Evolutionary conservation across 2,329 filamentous ascomycete genomes (phyloP).

Genomic region (Aspergillus thermomutatus): DNA sequence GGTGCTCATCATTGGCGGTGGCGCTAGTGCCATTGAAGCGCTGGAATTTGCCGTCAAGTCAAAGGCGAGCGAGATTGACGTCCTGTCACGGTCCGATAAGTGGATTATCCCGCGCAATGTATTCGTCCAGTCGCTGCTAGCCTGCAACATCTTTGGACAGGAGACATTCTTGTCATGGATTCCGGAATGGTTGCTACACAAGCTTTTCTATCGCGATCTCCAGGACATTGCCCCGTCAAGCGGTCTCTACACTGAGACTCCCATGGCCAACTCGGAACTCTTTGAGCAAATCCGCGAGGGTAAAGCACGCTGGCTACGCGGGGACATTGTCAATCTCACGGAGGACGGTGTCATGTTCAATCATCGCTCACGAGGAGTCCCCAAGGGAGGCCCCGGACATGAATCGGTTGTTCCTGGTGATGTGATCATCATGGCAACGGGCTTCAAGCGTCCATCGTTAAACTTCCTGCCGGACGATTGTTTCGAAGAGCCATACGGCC

Average conservation of each 20-base stretch:
- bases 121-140: slow-evolving; percentile 68
- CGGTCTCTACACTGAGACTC: slow-evolving; percentile 78
- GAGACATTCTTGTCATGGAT: slow-evolving; percentile 75
- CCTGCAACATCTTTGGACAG: slow-evolving; percentile 74
- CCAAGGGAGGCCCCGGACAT: slow-evolving; percentile 69
- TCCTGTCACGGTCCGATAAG: slow-evolving; percentile 75
- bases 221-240: slow-evolving; percentile 66
- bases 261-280: slow-evolving; percentile 82
- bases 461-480: slow-evolving; percentile 70
- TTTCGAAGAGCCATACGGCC: slow-evolving; percentile 69
- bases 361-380: slow-evolving; percentile 66
- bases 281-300: slow-evolving; percentile 71
- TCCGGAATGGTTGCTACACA: slow-evolving; percentile 69
- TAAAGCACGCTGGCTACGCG: slow-evolving; percentile 73
- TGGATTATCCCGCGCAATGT: slow-evolving; percentile 85
- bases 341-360: slow-evolving; percentile 68
- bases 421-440: slow-evolving; percentile 78
- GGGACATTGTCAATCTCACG: slow-evolving; percentile 68
- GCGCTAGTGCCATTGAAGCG: slow-evolving; percentile 77
- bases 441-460: slow-evolving; percentile 71
- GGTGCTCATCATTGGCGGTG: slow-evolving; percentile 72
- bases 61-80: slow-evolving; percentile 64
- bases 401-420: slow-evolving; percentile 67
- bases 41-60: slow-evolving; percentile 72
- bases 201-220: slow-evolving; percentile 80